These are phyloP conservation scores for Aspergillus caelatus DNA, from an alignment of 2,329 filamentous ascomycete genomes.

Conservation along the genomic window DNA sequence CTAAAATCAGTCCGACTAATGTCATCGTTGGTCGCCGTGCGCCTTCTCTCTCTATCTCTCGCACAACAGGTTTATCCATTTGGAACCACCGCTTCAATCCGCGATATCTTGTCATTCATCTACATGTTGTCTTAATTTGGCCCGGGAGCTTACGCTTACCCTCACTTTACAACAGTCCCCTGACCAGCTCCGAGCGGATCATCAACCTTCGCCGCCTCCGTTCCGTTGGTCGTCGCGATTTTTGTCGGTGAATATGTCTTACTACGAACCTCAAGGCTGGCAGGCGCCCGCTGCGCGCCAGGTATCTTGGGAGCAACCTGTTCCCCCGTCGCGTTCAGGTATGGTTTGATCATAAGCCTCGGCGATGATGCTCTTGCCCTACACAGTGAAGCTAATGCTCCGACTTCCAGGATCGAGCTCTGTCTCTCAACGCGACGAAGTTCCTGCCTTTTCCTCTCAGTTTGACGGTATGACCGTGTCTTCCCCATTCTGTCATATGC, in stretches of 20 bases:
- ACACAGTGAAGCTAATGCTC: constrained; percentile 18
- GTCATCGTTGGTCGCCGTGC: constrained; percentile 20
- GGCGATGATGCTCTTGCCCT: constrained; percentile 14
- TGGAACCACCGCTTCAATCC: constrained; percentile 4
- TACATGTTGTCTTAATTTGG: not conserved
- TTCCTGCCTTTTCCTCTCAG: constrained; percentile 78
- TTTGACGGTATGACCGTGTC: constrained; percentile 72
- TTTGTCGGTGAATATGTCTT: constrained; percentile 58
- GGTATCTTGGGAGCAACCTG: constrained; percentile 72
- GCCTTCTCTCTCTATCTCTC: constrained; percentile 14
- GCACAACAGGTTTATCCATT: constrained; percentile 11
- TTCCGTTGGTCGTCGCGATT: constrained; percentile 18
- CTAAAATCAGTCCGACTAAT: constrained; percentile 10
- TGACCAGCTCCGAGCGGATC: constrained; percentile 27
- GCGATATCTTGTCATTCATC: not conserved
- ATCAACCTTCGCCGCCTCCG: constrained; percentile 23
- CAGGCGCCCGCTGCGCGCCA: constrained; percentile 62
- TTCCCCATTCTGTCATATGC: constrained; percentile 4
- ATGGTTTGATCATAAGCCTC: constrained; percentile 33
- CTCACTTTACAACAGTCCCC: constrained; percentile 25
- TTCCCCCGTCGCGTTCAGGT: constrained; percentile 73
- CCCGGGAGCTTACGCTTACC: constrained; percentile 23
- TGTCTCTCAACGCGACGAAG: constrained; percentile 73
- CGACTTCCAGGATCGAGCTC: constrained; percentile 68
- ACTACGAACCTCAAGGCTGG: constrained; percentile 70